Base-by-base conservation (phyloP, 495 filamentous ascomycete genomes). In the Haplographium delicatum region DNA sequence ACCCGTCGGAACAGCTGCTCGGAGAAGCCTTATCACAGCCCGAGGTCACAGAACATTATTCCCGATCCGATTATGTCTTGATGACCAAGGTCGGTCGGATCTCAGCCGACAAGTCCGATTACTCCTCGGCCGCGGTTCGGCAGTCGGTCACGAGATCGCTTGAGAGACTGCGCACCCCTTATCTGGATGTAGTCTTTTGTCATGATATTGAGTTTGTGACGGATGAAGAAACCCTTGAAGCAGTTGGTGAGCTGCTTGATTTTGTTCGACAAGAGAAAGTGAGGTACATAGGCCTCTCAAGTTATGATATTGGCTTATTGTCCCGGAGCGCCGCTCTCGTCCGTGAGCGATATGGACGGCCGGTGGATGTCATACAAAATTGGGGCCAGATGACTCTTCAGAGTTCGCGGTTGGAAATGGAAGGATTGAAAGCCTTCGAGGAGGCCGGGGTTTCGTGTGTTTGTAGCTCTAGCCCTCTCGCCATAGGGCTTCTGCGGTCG, bases 301-400 rank as follows among this genome's bases (percentile, higher is more conserved):
- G 90, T 3, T 96, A 94, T 54, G 88, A 89, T 0, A 77, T 91
- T 3, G n/a, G n/a, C n/a, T n/a, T n/a, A n/a, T n/a, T n/a, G n/a
- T n/a, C n/a, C n/a, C n/a, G n/a, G n/a, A n/a, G n/a, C n/a, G n/a
- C n/a, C n/a, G n/a, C n/a, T n/a, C n/a, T n/a, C n/a, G n/a, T n/a
- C n/a, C n/a, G n/a, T n/a, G n/a, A n/a, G n/a, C n/a, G n/a, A n/a
- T n/a, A n/a, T n/a, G n/a, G n/a, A n/a, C 88, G 95, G 69, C 85
- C 88, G 15, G 68, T 96, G 28, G 90, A 96, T 61, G 78, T 79
- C 8, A 86, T 95, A 41, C 82, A 91, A 73, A 89, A 83, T 26
- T 96, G 95, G 64, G 85, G 84, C 41, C 86, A 95, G 60, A 93
- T 85, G 61, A 95, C 88, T 0, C 66, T 96, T 27, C 91, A 96